These are phyloP conservation scores for Saccharum hybrid DNA, from an alignment of 202 grass and related monocot genomes.

Conservation along the genomic window DNA sequence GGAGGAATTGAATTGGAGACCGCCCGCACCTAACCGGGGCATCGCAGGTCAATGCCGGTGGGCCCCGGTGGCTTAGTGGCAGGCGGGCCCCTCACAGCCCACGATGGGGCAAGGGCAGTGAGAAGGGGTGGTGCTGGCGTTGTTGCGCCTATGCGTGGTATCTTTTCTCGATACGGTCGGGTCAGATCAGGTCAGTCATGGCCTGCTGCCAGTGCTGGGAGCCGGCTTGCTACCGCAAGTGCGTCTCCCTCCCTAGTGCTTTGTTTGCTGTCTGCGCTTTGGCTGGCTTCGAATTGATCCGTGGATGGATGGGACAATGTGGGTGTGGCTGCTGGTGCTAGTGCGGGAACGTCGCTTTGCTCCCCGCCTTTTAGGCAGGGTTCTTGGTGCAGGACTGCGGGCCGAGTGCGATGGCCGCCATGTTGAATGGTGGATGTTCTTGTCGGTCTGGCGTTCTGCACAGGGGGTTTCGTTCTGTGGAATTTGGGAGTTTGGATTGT, in stretches of 20 bases:
- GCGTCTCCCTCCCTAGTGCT: constrained; percentile 28
- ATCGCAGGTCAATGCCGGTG: constrained; percentile 68
- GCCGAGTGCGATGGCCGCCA: constrained; percentile 8
- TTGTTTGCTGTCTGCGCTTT: constrained; percentile 41
- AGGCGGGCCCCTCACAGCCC: constrained; percentile 51
- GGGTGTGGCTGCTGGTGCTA: constrained; percentile 43
- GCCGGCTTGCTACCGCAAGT: constrained; percentile 23
- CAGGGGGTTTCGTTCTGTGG: constrained; percentile 36
- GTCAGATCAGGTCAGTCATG: constrained; percentile 44
- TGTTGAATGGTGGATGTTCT: constrained; percentile 35
- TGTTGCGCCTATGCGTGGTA: constrained; percentile 27
- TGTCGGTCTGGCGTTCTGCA: background rate
- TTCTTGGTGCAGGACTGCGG: constrained; percentile 30
- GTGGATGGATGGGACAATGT: constrained; percentile 27
- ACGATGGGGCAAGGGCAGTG: constrained; percentile 7
- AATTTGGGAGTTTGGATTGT: constrained; percentile 42
- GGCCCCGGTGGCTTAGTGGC: constrained; percentile 63
- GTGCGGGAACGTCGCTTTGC: constrained; percentile 47
- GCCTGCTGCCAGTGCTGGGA: constrained; percentile 24
- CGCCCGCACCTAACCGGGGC: constrained; percentile 72
- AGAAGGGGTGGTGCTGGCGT: constrained; percentile 13
- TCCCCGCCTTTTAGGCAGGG: constrained; percentile 49
- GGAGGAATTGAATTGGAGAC: constrained; percentile 68
- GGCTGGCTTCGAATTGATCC: background rate
- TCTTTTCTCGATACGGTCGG: constrained; percentile 30